Conservation (phyloP, 495 filamentous ascomycete genomes). For the Aspergillus ellipticus region DNA sequence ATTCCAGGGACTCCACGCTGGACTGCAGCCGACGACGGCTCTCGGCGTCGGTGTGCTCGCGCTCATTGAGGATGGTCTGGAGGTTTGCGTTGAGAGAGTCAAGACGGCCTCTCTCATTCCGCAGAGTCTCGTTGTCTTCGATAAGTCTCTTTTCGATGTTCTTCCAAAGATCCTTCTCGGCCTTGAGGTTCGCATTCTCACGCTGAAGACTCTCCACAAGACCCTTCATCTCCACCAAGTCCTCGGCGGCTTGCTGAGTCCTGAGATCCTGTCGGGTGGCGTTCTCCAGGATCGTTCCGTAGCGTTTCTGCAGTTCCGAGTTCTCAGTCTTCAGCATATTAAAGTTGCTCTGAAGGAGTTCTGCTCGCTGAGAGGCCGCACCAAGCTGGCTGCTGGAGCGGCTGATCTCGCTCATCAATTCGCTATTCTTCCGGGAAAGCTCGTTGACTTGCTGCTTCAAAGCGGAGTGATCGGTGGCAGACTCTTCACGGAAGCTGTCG, state of each 20-base stretch:
- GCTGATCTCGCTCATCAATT: slow-evolving; percentile 74
- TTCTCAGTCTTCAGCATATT: slow-evolving; percentile 79
- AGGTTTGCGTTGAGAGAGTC: slow-evolving; percentile 75
- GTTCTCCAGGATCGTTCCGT: slow-evolving; percentile 68
- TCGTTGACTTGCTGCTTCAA: slow-evolving; percentile 84
- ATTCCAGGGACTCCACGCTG: slow-evolving; percentile 71
- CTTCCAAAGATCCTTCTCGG: slow-evolving; percentile 88
- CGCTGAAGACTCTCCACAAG: slow-evolving; percentile 81
- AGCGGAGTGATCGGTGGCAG: slow-evolving; percentile 68
- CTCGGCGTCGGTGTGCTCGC: slow-evolving; percentile 80
- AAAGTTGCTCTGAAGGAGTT: slow-evolving; percentile 88
- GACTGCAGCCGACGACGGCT: slow-evolving; percentile 70
- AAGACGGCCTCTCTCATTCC: slow-evolving; percentile 76
- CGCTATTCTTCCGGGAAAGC: slow-evolving; percentile 73
- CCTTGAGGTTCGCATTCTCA: slow-evolving; percentile 88
- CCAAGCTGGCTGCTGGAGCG: slow-evolving; percentile 76
- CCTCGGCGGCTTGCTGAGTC: slow-evolving; percentile 88
- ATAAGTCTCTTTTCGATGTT: slow-evolving; percentile 81
- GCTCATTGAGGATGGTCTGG: slow-evolving; percentile 84
- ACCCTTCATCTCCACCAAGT: slow-evolving; percentile 80
- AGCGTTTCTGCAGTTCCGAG: slow-evolving; percentile 74
- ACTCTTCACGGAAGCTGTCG: slow-evolving; percentile 84
- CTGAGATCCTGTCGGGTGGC: slow-evolving; percentile 84
- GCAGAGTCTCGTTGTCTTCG: slow-evolving; percentile 79
- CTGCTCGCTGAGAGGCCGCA: slow-evolving; percentile 74